These are phyloP conservation scores for Neurospora sp. DNA, from an alignment of 495 filamentous ascomycete species.

Conservation along the genomic window DNA sequence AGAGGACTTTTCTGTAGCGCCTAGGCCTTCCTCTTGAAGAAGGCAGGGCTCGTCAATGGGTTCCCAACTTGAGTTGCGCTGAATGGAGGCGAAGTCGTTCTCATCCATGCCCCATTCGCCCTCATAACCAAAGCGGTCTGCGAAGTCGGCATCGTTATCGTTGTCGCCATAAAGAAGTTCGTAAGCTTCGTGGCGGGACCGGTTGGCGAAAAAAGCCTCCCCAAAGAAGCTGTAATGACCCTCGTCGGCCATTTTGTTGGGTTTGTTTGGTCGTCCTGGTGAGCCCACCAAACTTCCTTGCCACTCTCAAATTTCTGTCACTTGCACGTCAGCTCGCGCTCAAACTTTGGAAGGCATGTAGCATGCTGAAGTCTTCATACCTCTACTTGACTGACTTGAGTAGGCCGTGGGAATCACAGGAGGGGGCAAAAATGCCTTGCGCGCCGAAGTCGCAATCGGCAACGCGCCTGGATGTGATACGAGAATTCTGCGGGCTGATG, in stretches of 20 bases:
- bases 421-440: no score
- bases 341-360: no score
- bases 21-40: background rate
- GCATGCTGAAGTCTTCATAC: no score
- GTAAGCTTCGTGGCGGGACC: background rate
- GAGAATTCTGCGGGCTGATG: no score
- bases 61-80: background rate
- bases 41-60: background rate
- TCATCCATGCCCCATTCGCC: background rate
- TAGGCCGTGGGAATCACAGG: no score
- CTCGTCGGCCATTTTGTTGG: background rate
- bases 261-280: no score
- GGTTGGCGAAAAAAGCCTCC: background rate
- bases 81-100: background rate
- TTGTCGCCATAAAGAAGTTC: background rate
- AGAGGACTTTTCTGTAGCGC: background rate
- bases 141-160: background rate
- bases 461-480: no score
- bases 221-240: background rate
- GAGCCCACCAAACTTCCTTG: no score
- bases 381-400: no score
- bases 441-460: no score
- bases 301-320: no score
- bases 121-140: background rate
- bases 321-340: no score